These are phyloP conservation scores for Hypoxylon sp. DNA, from an alignment of 2,329 filamentous ascomycete species.

Conservation along the genomic window DNA sequence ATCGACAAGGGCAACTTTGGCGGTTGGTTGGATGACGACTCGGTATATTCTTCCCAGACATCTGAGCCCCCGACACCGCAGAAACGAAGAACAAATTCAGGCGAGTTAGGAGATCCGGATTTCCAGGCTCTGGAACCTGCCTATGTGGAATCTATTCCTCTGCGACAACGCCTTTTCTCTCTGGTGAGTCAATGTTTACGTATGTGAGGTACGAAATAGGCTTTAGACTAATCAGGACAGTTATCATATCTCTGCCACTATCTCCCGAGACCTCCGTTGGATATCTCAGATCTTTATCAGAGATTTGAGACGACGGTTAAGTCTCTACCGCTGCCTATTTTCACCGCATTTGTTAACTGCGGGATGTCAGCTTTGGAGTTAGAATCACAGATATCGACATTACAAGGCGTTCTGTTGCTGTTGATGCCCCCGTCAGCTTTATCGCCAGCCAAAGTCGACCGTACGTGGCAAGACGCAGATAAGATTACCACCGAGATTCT, in stretches of 20 bases:
- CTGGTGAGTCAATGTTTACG: slow-evolving; percentile 58
- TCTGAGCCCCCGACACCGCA: slow-evolving; percentile 64
- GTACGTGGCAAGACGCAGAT: slow-evolving; percentile 56
- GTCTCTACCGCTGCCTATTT: slow-evolving; percentile 70
- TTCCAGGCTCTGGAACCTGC: slow-evolving; percentile 58
- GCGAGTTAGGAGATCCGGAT: slow-evolving; percentile 52
- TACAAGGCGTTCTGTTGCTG: slow-evolving; percentile 62
- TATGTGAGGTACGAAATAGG: not conserved
- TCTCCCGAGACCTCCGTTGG: slow-evolving; percentile 59
- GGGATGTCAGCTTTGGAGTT: slow-evolving; percentile 56
- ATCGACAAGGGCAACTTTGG: slow-evolving; percentile 72
- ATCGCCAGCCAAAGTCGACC: slow-evolving; percentile 60
- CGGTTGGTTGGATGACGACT: slow-evolving; percentile 72
- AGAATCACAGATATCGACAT: slow-evolving; percentile 61
- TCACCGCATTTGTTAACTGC: slow-evolving; percentile 68
- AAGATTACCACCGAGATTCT: slow-evolving; percentile 63
- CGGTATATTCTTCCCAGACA: slow-evolving; percentile 60
- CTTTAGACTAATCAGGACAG: slow-evolving; percentile 47
- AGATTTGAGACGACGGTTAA: slow-evolving; percentile 70
- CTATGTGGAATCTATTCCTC: slow-evolving; percentile 68
- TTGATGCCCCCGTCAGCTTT: slow-evolving; percentile 61
- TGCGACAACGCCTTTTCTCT: slow-evolving; percentile 75
- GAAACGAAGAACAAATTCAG: slow-evolving; percentile 54
- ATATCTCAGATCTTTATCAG: slow-evolving; percentile 70
- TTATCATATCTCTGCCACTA: slow-evolving; percentile 64